Conservation (phyloP, 2,329 filamentous ascomycete genomes). For the Epicoccum sorghinum region DNA sequence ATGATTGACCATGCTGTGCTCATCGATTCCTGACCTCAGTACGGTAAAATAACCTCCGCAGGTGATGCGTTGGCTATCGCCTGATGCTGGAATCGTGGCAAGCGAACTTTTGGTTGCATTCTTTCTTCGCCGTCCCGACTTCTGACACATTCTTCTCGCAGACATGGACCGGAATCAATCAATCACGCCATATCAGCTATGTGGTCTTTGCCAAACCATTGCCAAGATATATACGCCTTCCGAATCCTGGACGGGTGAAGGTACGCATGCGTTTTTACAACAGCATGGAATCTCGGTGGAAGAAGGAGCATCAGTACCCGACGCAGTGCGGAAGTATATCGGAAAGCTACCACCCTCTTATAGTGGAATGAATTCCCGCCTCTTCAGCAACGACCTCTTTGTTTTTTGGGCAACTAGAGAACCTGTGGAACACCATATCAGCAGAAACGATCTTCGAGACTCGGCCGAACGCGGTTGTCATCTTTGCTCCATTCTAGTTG, state of each 20-base stretch:
- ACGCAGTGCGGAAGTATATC: too few species aligned
- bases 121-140: not conserved
- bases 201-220: not conserved
- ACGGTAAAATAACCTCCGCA: not conserved
- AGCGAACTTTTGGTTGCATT: not conserved
- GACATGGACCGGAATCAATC: not conserved
- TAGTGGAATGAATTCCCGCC: too few species aligned
- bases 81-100: not conserved
- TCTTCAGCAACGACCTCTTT: too few species aligned
- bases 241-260: not conserved
- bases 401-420: not conserved
- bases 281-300: not conserved
- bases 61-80: not conserved
- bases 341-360: too few species aligned
- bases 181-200: not conserved
- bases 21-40: not conserved
- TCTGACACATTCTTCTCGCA: not conserved
- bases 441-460: not conserved
- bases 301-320: not conserved
- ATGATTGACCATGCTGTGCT: not conserved
- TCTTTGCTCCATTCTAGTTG: not conserved
- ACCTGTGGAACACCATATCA: not conserved
- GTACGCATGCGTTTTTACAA: not conserved
- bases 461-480: not conserved
- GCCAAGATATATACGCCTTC: not conserved